Evolutionary conservation across 2,329 filamentous ascomycete genomes (phyloP), one percentile per base, ranked within the genome.

Genomic region (Trichoderma oligosporum): DNA sequence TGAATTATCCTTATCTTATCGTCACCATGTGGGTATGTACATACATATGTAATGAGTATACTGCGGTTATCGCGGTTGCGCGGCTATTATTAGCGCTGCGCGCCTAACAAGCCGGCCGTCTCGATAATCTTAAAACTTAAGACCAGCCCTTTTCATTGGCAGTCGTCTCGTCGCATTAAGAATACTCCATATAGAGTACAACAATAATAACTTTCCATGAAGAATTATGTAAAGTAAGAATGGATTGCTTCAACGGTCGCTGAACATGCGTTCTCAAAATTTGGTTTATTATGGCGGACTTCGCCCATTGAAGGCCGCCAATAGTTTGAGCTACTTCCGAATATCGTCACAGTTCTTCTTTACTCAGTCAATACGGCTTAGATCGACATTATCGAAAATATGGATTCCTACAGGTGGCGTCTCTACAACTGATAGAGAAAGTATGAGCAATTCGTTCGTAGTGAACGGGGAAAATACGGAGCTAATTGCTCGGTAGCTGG

Each of bases 401-500:
- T 97, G 92, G 90, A 79, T 86, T 25, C 90, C 91, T 2, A 89
- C 86, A 1, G 85, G 86, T 41, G 85, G 87, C 7, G 83, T 89
- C 54, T 78, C 84, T 58, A 76, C 78, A 38, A 76, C 76, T 24
- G 74, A 81, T 41, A 76, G 79, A 52, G 83, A 83, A 72, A 76
- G 81, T 82, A 67, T 63, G 69, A 20, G 6, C 11, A 2, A 5
- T 24, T 18, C 8, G 11, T 9, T 24, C 47, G 41, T 27, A n/a
- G n/a, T n/a, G n/a, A n/a, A n/a, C 7, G 54, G 6, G 9, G 7
- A 11, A 4, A 22, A 9, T 25, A 9, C 3, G 4, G 35, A 18
- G 52, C 65, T 71, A 54, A 70, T 62, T 44, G 18, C 4, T 49
- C 16, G 8, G 11, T 36, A 83, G 87, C 86, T 72, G 81, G 82